Evolutionary conservation across 768 basidiomycete genomes (phyloP).

Genomic region (Mycena olivaceomarginata): DNA sequence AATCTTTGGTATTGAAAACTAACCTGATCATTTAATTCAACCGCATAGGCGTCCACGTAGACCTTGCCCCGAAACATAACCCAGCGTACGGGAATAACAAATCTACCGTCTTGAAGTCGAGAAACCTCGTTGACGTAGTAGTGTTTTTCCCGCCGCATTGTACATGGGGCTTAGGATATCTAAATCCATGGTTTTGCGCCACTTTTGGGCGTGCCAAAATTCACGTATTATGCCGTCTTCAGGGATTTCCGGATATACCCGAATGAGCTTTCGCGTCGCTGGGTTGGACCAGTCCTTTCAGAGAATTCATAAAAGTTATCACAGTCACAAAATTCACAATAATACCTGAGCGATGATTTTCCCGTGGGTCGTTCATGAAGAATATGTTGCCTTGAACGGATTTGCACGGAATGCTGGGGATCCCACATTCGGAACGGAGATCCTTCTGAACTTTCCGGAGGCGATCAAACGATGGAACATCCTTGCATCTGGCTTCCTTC

Average conservation of each 20-base stretch:
- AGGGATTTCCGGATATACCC: constrained; percentile 27
- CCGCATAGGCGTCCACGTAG: not conserved
- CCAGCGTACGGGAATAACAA: constrained; percentile 35
- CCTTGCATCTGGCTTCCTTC: constrained; percentile 7
- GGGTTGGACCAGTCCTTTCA: constrained; percentile 25
- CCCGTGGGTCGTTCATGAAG: constrained; percentile 33
- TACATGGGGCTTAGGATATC: constrained; percentile 36
- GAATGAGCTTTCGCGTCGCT: constrained; percentile 17
- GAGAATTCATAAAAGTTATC: not conserved
- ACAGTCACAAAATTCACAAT: not conserved
- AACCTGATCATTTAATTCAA: constrained; percentile 1
- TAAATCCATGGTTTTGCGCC: constrained; percentile 24
- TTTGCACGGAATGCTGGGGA: constrained; percentile 15
- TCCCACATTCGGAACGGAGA: constrained; percentile 19
- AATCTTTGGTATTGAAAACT: not conserved
- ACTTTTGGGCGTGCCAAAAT: constrained; percentile 2
- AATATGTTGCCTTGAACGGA: constrained; percentile 30
- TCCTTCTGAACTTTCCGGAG: constrained; percentile 16
- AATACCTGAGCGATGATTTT: constrained; percentile 24
- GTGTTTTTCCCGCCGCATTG: constrained; percentile 2
- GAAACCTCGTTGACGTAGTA: constrained; percentile 32
- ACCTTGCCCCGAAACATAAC: constrained; percentile 3
- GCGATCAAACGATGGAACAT: constrained; percentile 32
- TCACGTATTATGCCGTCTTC: constrained; percentile 19
- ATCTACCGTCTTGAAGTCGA: not conserved